Evolutionary conservation across 495 filamentous ascomycete species (phyloP), one percentile per base, ranked within the genome.

Genomic region (Hypoxylon trugodes): DNA sequence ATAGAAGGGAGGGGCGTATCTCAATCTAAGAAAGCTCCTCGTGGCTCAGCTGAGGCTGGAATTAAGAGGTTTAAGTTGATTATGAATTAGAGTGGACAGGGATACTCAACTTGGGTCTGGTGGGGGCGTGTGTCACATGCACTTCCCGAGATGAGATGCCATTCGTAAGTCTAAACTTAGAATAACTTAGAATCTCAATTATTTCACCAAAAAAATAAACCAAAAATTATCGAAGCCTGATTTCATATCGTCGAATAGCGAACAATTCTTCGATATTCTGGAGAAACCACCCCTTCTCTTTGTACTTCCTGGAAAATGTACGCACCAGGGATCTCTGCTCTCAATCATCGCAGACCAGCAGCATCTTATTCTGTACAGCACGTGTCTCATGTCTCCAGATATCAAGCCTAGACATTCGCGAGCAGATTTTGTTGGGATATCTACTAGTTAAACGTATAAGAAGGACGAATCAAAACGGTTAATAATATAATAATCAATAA

Each of bases 81-180:
- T 13, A 22, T 19, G n/a, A 33, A 26, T 38, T 15, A 24, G 26
- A 43, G 45, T 43, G n/a, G 55, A 55, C 61, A 65, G 61, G 61
- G 61, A 32, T 56, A 9, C 18, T n/a, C 33, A 54, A 21, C 40
- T 41, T 22, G n/a, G n/a, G n/a, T 38, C 8, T 54, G 18, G 54
- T 51, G 46, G 62, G 62, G 62, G 37, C 41, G 32, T 51, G 56
- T 66, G 62, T 66, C 63, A 66, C 63, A 66, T 66, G 63, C 63
- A 35, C 57, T 49, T 66, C 25, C 19, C 5, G 19, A 56, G 50
- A 36, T 48, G 30, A 40, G 43, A 52, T 56, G 56, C 21, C 36
- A 37, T 45, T 60, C 43, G 37, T 36, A 66, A 53, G 22, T 41
- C 57, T 35, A 50, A 65, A 60, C 3, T 50, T 43, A 46, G 42